A percentile compares a stretch with the other conserved stretches of the same genome.
Conservation (phyloP, 1,139 yeast genomes). For the Yamadazyma diospyri region DNA sequence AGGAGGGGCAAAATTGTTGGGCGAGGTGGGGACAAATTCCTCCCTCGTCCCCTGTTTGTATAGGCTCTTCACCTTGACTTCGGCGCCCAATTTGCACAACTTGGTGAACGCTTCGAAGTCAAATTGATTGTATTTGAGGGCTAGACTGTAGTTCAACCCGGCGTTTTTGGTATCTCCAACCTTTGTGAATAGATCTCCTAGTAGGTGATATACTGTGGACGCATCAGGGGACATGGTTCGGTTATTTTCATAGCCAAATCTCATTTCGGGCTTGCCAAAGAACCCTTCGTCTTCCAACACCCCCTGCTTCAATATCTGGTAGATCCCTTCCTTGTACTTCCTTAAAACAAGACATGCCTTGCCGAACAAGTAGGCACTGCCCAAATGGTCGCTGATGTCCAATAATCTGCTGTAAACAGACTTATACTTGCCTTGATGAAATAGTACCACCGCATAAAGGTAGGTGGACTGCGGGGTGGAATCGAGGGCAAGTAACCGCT, state of each 20-base stretch:
- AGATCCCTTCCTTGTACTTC: constrained; percentile 60
- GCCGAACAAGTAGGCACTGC: constrained; percentile 71
- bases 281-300: constrained; percentile 26
- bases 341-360: constrained; percentile 58
- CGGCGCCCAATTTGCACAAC: constrained; percentile 68
- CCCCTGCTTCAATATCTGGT: constrained; percentile 41
- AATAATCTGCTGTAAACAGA: constrained; percentile 54
- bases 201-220: constrained; percentile 58
- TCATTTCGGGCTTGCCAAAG: constrained; percentile 8
- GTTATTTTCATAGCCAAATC: constrained; percentile 32
- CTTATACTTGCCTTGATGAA: constrained; percentile 52
- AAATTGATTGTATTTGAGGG: constrained; percentile 70
- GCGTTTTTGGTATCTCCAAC: constrained; percentile 64
- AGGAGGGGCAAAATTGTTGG: neutral
- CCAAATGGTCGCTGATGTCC: constrained; percentile 45
- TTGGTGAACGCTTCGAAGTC: constrained; percentile 86
- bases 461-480: constrained; percentile 52
- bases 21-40: neutral
- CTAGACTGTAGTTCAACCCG: constrained; percentile 62
- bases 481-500: constrained; percentile 61
- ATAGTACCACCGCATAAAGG: constrained; percentile 61
- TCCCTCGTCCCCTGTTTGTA: constrained; percentile 25
- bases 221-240: constrained; percentile 55
- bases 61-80: constrained; percentile 58
- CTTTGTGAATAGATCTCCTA: constrained; percentile 67